Conservation (phyloP, 768 basidiomycete genomes). For the Leccinellum albellum region DNA sequence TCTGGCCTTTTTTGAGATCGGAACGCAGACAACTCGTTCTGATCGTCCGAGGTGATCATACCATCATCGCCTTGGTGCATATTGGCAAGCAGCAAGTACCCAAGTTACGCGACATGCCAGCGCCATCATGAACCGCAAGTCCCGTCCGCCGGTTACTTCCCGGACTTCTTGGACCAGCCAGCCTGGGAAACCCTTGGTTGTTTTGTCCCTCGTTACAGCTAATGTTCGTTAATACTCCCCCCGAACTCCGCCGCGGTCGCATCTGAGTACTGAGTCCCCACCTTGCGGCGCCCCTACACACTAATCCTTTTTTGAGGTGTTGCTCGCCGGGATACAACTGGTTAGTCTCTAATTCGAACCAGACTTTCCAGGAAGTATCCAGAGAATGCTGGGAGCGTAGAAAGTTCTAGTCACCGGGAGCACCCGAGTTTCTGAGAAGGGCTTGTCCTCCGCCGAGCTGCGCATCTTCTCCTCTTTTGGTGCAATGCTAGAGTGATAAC, state of each 20-base stretch:
- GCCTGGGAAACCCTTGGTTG: background rate
- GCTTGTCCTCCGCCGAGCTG: background rate
- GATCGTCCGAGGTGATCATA: background rate
- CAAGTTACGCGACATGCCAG: background rate
- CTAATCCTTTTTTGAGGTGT: background rate
- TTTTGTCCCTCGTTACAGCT: background rate
- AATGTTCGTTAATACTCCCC: background rate
- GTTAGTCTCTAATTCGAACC: background rate
- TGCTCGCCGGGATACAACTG: background rate
- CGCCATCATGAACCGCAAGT: background rate
- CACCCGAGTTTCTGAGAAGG: background rate
- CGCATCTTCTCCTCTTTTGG: background rate
- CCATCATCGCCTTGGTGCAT: background rate
- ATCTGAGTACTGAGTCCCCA: background rate
- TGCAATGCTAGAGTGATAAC: too few species aligned
- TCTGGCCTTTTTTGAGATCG: background rate
- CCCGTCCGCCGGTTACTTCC: background rate
- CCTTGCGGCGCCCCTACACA: background rate
- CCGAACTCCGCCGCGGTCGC: background rate
- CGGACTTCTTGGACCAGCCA: background rate
- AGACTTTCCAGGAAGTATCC: background rate
- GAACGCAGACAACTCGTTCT: background rate
- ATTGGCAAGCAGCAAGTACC: background rate
- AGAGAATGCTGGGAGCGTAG: background rate
- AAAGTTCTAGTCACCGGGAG: background rate